These are phyloP conservation scores for Aspergillus versicolor DNA, from an alignment of 2,329 filamentous ascomycete genomes.

Conservation along the genomic window DNA sequence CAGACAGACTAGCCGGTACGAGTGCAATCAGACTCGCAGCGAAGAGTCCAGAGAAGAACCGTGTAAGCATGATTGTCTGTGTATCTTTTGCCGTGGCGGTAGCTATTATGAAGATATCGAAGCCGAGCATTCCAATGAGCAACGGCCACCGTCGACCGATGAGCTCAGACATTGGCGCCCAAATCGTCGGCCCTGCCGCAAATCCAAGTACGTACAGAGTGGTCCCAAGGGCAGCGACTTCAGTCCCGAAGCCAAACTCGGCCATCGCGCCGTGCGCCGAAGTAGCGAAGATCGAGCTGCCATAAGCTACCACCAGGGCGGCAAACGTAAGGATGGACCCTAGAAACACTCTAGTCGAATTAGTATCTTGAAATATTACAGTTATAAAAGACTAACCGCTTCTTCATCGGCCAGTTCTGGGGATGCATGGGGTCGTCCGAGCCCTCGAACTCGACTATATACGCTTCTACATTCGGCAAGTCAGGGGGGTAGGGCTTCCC, in stretches of 20 bases:
- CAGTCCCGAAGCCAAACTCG: conserved; percentile 44
- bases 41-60: conserved; percentile 48
- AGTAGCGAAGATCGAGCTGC: conserved; percentile 63
- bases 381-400: conserved; percentile 32
- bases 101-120: conserved; percentile 47
- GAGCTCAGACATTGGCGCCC: conserved; percentile 61
- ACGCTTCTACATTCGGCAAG: conserved; percentile 50
- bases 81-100: conserved; percentile 41
- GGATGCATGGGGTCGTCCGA: conserved; percentile 51
- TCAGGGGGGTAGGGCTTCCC: conserved; percentile 51
- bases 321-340: conserved; percentile 19
- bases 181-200: conserved; percentile 59
- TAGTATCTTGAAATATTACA: neutral
- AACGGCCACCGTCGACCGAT: conserved; percentile 56
- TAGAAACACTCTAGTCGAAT: conserved; percentile 14
- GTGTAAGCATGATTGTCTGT: conserved; percentile 37
- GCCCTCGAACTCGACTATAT: conserved; percentile 56
- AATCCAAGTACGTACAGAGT: conserved; percentile 51
- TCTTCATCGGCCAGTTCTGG: conserved; percentile 51
- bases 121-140: conserved; percentile 41
- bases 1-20: conserved; percentile 42
- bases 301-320: conserved; percentile 47
- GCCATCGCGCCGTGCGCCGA: conserved; percentile 56
- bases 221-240: conserved; percentile 46
- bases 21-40: conserved; percentile 41